Conservation (phyloP, 2,329 filamentous ascomycete species). For the Alternaria tenuissima region DNA sequence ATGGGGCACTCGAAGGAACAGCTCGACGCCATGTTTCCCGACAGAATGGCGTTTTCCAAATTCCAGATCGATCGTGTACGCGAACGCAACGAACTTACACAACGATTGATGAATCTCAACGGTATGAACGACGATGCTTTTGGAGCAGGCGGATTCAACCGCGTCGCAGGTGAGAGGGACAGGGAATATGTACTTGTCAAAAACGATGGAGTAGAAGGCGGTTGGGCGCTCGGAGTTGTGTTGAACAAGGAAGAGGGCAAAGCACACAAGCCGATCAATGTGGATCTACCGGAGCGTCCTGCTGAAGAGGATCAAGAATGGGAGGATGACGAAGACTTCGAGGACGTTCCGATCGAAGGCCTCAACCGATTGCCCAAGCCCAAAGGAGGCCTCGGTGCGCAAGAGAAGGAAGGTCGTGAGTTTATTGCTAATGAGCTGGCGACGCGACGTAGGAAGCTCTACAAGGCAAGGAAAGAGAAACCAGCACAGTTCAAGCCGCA, state of each 20-base stretch:
- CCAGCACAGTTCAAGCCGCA: slow-evolving; percentile 24
- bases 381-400: slow-evolving; percentile 38
- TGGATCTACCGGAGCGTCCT: slow-evolving; percentile 68
- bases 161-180: slow-evolving; percentile 84
- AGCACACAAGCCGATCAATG: slow-evolving; percentile 87
- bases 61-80: slow-evolving; percentile 96
- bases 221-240: slow-evolving; percentile 95
- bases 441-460: slow-evolving; percentile 58
- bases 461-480: slow-evolving; percentile 52
- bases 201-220: slow-evolving; percentile 92
- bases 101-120: slow-evolving; percentile 91
- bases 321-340: slow-evolving; percentile 82
- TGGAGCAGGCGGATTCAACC: slow-evolving; percentile 65
- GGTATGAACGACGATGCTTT: slow-evolving; percentile 85
- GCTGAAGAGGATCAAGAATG: slow-evolving; percentile 68
- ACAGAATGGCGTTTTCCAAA: slow-evolving; percentile 94
- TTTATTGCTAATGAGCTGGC: slow-evolving; percentile 49
- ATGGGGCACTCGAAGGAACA: slow-evolving; percentile 99
- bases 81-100: slow-evolving; percentile 93
- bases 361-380: slow-evolving; percentile 81
- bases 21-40: slow-evolving; percentile 93
- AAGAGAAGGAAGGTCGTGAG: slow-evolving; percentile 45
- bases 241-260: slow-evolving; percentile 82
- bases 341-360: slow-evolving; percentile 91
- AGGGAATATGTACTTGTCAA: slow-evolving; percentile 96